Percentiles rank a stretch among this genome's conserved stretches.
Conservation (phyloP, 345 rosid genomes). For the Arabis hirsuta region DNA sequence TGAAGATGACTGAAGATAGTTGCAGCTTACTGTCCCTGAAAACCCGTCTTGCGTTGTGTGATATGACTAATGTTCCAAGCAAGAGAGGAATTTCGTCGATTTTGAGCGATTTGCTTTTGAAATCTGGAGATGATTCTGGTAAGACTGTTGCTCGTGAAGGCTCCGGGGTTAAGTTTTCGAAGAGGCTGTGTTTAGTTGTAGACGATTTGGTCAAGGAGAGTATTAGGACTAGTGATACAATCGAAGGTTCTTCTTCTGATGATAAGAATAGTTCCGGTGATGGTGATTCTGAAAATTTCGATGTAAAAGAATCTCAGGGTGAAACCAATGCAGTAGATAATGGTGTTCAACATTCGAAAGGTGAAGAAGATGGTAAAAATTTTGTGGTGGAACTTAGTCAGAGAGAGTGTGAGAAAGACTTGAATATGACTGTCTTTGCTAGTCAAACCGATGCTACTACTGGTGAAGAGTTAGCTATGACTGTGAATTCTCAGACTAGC, state of each 20-base stretch:
- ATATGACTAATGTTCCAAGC: constrained; percentile 62
- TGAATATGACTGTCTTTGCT: constrained; percentile 21
- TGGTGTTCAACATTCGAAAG: constrained; percentile 18
- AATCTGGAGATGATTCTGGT: constrained; percentile 47
- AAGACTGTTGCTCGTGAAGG: constrained; percentile 34
- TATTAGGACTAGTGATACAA: constrained; percentile 38
- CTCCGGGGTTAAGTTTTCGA: constrained; percentile 45
- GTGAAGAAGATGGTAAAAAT: constrained; percentile 22
- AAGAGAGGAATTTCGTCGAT: constrained; percentile 59
- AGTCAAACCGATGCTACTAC: constrained; percentile 32
- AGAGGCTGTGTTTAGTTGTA: constrained; percentile 56
- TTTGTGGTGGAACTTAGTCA: constrained; percentile 37
- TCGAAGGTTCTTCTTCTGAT: constrained; percentile 35
- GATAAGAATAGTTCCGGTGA: constrained; percentile 31
- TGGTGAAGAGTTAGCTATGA: constrained; percentile 36
- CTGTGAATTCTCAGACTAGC: constrained; percentile 44
- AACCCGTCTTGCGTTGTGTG: constrained; percentile 53
- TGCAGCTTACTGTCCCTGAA: constrained; percentile 40
- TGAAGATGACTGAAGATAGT: constrained; percentile 60
- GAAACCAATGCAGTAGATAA: constrained; percentile 31
- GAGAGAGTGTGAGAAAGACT: constrained; percentile 48
- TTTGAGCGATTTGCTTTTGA: constrained; percentile 47
- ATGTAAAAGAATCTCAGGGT: constrained; percentile 45
- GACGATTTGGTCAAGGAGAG: constrained; percentile 56
- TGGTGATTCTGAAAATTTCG: constrained; percentile 36